Conservation (phyloP, 257 asterid genomes). For the Schizonepeta tenuifolia region DNA sequence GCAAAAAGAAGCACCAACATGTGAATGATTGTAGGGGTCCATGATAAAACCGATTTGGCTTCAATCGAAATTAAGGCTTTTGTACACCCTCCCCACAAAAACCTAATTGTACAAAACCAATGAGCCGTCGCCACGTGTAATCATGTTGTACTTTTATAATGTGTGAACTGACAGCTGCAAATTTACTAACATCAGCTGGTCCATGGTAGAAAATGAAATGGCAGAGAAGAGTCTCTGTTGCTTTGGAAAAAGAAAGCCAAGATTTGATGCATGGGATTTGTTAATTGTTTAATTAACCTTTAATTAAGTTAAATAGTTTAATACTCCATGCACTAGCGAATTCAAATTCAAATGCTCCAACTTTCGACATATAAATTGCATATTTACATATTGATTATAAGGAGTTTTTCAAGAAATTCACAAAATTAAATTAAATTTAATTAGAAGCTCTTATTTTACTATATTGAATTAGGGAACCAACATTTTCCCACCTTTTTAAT, state of each 20-base stretch:
- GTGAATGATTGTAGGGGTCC: slow-evolving; percentile 24
- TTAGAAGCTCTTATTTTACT: neutral
- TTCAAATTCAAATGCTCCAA: slow-evolving; percentile 23
- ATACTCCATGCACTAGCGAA: neutral
- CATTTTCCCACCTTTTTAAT: neutral
- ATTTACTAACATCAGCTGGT: slow-evolving; percentile 40
- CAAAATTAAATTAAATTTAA: neutral
- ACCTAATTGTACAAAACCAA: slow-evolving; percentile 20
- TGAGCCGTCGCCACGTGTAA: slow-evolving; percentile 37
- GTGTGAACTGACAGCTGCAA: slow-evolving; percentile 38
- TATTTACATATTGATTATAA: neutral
- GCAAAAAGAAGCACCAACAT: neutral
- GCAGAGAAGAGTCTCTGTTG: slow-evolving; percentile 22
- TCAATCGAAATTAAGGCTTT: neutral
- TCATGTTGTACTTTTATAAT: slow-evolving; percentile 2
- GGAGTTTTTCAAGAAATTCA: neutral
- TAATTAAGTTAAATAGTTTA: neutral
- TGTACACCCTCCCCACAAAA: neutral
- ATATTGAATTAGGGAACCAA: neutral
- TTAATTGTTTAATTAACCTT: neutral
- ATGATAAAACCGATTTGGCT: neutral
- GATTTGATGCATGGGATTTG: slow-evolving; percentile 20
- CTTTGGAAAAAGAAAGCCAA: slow-evolving; percentile 28
- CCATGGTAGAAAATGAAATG: slow-evolving; percentile 37
- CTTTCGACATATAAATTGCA: neutral